Evolutionary conservation across 768 basidiomycete genomes (phyloP).

Genomic region (Boletus sensibilis): DNA sequence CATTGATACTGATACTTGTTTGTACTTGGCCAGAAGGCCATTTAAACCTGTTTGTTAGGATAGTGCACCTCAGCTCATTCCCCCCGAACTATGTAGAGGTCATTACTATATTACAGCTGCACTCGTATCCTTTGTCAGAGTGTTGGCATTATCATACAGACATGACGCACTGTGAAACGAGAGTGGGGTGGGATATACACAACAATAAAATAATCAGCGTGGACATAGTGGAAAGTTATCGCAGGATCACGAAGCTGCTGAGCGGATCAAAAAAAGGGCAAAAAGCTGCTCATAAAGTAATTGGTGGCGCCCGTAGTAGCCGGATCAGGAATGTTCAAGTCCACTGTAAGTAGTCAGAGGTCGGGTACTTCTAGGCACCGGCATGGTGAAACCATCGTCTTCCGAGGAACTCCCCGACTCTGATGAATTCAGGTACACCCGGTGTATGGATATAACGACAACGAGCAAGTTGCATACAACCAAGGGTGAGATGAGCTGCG

Average conservation of each 20-base stretch:
- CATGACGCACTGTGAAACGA: not conserved
- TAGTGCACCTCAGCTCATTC: too few species aligned
- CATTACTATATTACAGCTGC: too few species aligned
- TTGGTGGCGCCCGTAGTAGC: not conserved
- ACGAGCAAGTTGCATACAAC: slow-evolving; percentile 13
- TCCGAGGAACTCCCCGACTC: not conserved
- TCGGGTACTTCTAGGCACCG: not conserved
- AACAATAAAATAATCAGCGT: not conserved
- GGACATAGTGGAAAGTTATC: not conserved
- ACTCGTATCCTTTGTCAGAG: too few species aligned
- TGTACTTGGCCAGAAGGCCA: too few species aligned
- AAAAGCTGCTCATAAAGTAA: not conserved
- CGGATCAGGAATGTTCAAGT: not conserved
- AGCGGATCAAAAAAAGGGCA: not conserved
- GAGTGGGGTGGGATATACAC: not conserved
- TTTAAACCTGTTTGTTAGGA: too few species aligned
- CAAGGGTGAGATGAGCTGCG: not conserved
- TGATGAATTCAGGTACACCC: not conserved
- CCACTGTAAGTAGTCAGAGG: not conserved
- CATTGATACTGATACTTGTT: too few species aligned
- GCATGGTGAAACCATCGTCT: slow-evolving; percentile 12
- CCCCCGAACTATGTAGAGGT: too few species aligned
- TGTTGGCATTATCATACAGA: not conserved
- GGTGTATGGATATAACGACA: not conserved
- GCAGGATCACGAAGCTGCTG: not conserved